phyloP scores from a whole-genome alignment of 1,284 basidiomycete genomes.

The Apiotrichum mycotoxinovorans region DNA sequence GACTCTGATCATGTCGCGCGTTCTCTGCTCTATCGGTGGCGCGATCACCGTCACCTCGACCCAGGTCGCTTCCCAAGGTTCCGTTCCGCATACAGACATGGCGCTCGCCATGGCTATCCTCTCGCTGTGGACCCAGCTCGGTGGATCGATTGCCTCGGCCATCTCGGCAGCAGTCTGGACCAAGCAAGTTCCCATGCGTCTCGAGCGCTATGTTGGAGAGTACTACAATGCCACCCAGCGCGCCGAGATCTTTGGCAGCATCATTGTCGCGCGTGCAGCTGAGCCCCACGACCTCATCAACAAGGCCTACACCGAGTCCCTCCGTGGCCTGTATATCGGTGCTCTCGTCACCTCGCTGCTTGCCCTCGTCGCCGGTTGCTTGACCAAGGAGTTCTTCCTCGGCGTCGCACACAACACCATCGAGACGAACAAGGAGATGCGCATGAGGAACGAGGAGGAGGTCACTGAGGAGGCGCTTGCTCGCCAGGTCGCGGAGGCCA shows the following conservation, averaged over 20 bases:
- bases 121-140: constrained; percentile 11
- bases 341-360: constrained; percentile 28
- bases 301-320: constrained; percentile 32
- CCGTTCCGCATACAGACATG: constrained; percentile 11
- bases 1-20: constrained; percentile 37
- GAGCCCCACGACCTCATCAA: constrained; percentile 33
- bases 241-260: constrained; percentile 36
- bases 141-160: constrained; percentile 4
- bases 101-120: constrained; percentile 8
- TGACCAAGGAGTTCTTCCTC: constrained; percentile 33
- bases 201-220: constrained; percentile 29
- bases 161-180: constrained; percentile 10
- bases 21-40: constrained; percentile 22
- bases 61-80: constrained; percentile 16
- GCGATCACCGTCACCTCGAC: constrained; percentile 40
- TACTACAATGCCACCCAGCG: constrained; percentile 27
- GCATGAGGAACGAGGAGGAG: constrained; percentile 23
- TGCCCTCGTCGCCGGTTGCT: constrained; percentile 27
- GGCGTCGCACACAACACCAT: constrained; percentile 33
- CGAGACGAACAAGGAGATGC: constrained; percentile 30
- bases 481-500: constrained; percentile 6
- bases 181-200: constrained; percentile 26
- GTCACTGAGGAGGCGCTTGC: constrained; percentile 9
- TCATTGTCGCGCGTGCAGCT: constrained; percentile 28
- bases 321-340: constrained; percentile 24